A percentile compares a stretch with the other conserved stretches of the same genome.
phyloP scores from a whole-genome alignment of 148 eudicot species.

The Vaccinium corymbosum region DNA sequence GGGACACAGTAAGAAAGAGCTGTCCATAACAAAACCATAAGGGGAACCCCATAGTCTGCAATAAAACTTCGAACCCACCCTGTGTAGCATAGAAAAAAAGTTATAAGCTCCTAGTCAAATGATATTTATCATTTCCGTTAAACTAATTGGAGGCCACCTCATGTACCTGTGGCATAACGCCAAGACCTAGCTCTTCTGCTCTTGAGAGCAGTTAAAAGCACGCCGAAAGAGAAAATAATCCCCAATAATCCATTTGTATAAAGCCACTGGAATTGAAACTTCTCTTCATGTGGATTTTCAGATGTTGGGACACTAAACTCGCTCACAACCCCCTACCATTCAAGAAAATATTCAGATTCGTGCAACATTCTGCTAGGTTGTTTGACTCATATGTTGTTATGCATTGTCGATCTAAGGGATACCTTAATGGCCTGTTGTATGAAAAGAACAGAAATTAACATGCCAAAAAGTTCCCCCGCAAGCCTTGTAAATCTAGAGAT shows the following conservation, averaged over 20 bases:
- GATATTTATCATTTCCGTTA: no score
- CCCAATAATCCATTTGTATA: conserved; percentile 73
- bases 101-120: background rate
- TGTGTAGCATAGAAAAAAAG: conserved; percentile 24
- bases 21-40: conserved; percentile 76
- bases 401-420: background rate
- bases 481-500: conserved; percentile 60
- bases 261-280: conserved; percentile 50
- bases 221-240: conserved; percentile 61
- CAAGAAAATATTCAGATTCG: background rate
- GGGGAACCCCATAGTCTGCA: conserved; percentile 92
- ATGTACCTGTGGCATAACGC: conserved; percentile 67
- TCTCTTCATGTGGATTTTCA: conserved; percentile 25
- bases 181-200: conserved; percentile 73
- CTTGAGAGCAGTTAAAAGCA: conserved; percentile 57
- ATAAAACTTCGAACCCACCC: conserved; percentile 61
- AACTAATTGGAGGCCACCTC: background rate
- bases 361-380: background rate
- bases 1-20: conserved; percentile 59
- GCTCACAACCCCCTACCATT: conserved; percentile 59
- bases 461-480: conserved; percentile 70
- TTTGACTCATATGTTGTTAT: background rate
- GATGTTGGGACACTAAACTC: conserved; percentile 56
- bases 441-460: conserved; percentile 62
- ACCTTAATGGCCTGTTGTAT: conserved; percentile 67